Evolutionary conservation across 2,329 filamentous ascomycete species (phyloP).

Genomic region (Arachnopeziza araneosa): DNA sequence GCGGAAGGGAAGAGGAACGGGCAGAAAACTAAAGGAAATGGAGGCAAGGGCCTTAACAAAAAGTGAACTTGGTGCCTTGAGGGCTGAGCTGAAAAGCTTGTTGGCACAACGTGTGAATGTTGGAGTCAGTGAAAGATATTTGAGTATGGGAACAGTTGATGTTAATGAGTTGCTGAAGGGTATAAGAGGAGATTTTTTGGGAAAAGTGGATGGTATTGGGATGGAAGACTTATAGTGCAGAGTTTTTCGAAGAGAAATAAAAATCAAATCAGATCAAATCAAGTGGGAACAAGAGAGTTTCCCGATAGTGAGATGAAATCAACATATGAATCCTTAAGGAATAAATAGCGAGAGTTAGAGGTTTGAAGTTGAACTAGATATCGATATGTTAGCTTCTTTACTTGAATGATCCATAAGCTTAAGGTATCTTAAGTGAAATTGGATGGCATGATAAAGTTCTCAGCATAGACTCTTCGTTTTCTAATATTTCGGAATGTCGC

Average conservation of each 20-base stretch:
- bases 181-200: constrained; percentile 47
- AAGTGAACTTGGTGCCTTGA: constrained; percentile 63
- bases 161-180: constrained; percentile 63
- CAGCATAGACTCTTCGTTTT: no score
- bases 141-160: constrained; percentile 81
- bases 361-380: no score
- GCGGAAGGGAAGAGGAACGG: constrained; percentile 63
- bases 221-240: constrained; percentile 23
- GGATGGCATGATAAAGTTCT: no score
- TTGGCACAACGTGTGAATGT: constrained; percentile 73
- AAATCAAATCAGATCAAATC: no score
- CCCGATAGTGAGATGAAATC: no score
- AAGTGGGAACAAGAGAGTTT: no score
- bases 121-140: constrained; percentile 81
- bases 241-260: background rate
- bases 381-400: no score
- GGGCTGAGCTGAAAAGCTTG: constrained; percentile 66
- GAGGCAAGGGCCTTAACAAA: constrained; percentile 64
- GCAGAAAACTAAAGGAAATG: constrained; percentile 69
- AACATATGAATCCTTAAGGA: no score
- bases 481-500: no score
- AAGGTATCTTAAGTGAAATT: no score
- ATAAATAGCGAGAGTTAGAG: no score
- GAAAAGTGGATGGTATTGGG: constrained; percentile 30
- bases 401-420: no score